Conservation (phyloP, 1,139 yeast genomes). For the Pichia sp. region DNA sequence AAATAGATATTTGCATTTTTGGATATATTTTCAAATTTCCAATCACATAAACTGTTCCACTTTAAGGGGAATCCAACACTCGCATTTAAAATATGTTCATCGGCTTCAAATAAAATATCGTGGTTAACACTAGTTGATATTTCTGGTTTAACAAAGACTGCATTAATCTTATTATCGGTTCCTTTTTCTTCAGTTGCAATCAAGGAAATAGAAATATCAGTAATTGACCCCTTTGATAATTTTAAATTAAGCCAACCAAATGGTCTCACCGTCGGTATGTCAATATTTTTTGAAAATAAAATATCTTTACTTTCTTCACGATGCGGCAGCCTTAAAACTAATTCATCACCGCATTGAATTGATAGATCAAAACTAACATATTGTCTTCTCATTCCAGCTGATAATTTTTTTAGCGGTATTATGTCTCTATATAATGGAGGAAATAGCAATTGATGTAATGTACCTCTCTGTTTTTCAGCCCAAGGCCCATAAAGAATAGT, state of each 20-base stretch:
- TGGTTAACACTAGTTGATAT: constrained; percentile 83
- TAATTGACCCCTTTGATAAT: constrained; percentile 46
- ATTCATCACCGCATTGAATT: constrained; percentile 53
- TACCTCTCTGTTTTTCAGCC: constrained; percentile 80
- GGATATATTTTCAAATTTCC: constrained; percentile 57
- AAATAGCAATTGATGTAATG: constrained; percentile 58
- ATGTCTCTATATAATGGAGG: constrained; percentile 65
- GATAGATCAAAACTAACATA: constrained; percentile 51
- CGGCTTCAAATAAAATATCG: constrained; percentile 64
- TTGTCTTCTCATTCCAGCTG: constrained; percentile 47
- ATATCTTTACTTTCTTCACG: constrained; percentile 76
- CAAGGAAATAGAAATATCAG: constrained; percentile 44
- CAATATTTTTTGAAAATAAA: constrained; percentile 9
- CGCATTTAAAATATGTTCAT: constrained; percentile 49
- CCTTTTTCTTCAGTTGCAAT: constrained; percentile 50
- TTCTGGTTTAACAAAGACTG: constrained; percentile 53
- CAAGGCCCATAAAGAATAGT: constrained; percentile 89
- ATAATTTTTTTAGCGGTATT: constrained; percentile 36
- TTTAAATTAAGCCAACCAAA: constrained; percentile 91
- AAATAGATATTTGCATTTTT: constrained; percentile 53
- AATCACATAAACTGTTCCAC: constrained; percentile 75
- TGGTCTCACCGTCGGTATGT: constrained; percentile 37
- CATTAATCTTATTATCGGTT: constrained; percentile 46
- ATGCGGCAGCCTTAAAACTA: constrained; percentile 72
- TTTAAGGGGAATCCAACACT: constrained; percentile 62